Evolutionary conservation across 1,284 basidiomycete species (phyloP), one percentile per base, ranked within the genome.

Genomic region (Sporisorium graminicola): DNA sequence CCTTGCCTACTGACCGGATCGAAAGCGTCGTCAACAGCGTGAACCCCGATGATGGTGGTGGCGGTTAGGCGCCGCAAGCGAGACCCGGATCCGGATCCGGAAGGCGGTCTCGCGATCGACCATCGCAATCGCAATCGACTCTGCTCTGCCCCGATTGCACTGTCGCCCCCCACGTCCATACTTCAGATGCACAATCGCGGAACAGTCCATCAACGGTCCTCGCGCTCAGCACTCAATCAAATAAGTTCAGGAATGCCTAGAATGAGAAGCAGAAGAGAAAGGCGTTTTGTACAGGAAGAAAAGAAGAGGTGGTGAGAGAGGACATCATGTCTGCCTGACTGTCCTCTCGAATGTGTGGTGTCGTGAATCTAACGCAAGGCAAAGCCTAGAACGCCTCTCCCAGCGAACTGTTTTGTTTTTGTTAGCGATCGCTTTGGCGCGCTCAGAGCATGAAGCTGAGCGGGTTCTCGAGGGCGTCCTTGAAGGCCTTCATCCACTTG

Each of bases 401-500:
- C 5, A 18, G 40, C 40, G n/a, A 43, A 10, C 16, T n/a, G 22
- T 33, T 44, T 56, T 1, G 14, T 46, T 31, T 44, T 57, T 8
- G 40, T 22, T 20, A 3, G 33, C n/a, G 20, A 24, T 37, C 43
- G 29, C 29, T 5, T 31, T 10, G 5, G 5, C 29, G 20, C 24
- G 5, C 54, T 71, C 70, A 82, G 55, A 82, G 79, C 80, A 82
- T 82, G 50, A 82, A 82, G 60, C 77, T 79, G 83, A 97, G 87
- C 58, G 96, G 94, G 87, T 98, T 97, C 89, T 99, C 97, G 75
- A 99, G 89, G 88, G 96, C 98, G 52, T 93, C 92, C 89, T 95
- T 98, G 90, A 99, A 98, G 26, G 95, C 93, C 77, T 91, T 87
- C 89, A 98, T 83, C 86, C 86, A 84, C 63, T 66, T 77, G 27